A percentile compares a stretch with the other conserved stretches of the same genome.
These are phyloP conservation scores for Cutaneotrichosporon curvatum DNA, from an alignment of 1,284 basidiomycete genomes.

Conservation along the genomic window DNA sequence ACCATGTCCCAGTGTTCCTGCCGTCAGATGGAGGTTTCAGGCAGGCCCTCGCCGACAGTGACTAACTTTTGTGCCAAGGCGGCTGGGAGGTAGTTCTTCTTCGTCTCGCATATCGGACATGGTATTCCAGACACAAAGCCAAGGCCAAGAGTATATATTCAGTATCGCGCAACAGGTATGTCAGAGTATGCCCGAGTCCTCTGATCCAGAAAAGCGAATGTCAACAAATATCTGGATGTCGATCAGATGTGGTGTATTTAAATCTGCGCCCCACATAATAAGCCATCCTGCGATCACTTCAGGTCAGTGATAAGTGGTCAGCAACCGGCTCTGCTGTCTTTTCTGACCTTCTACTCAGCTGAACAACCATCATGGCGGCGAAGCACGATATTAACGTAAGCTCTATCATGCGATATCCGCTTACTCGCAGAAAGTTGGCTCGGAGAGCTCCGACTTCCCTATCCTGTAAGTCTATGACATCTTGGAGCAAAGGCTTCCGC, in stretches of 20 bases:
- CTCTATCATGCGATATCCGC: background rate
- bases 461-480: constrained; percentile 35
- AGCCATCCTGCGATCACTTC: too few species aligned
- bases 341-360: too few species aligned
- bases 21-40: too few species aligned
- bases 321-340: background rate
- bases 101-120: constrained; percentile 17
- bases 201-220: too few species aligned
- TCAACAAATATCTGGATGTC: too few species aligned
- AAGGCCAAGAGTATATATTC: too few species aligned
- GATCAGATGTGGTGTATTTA: too few species aligned
- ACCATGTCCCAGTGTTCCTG: constrained; percentile 45
- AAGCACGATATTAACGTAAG: constrained; percentile 47
- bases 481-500: background rate
- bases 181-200: too few species aligned
- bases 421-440: constrained; percentile 41
- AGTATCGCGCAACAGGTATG: too few species aligned
- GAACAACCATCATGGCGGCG: constrained; percentile 24
- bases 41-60: too few species aligned
- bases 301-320: background rate
- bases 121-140: too few species aligned
- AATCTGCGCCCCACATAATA: too few species aligned
- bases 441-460: constrained; percentile 45
- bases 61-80: constrained; percentile 40
- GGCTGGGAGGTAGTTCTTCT: constrained; percentile 45